Evolutionary conservation across 2,329 filamentous ascomycete genomes (phyloP).

Genomic region (Aspergillus jensenii): DNA sequence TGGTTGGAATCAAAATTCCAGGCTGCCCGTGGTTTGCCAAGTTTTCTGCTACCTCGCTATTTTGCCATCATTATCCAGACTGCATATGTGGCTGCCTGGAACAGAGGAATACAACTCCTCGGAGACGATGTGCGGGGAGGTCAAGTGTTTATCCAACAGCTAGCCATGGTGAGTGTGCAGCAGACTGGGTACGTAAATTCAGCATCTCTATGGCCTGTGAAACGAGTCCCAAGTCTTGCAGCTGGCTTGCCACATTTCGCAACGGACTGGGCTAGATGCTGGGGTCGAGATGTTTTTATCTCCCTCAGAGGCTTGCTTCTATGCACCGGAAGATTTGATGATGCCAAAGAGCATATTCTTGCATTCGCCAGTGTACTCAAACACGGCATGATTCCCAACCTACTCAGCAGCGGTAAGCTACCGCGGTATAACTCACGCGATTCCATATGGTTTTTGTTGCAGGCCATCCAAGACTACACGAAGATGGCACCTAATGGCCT

Average conservation of each 20-base stretch:
- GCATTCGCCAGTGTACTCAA: conserved; percentile 96
- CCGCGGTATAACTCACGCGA: conserved; percentile 95
- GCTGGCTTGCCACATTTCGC: conserved; percentile 94
- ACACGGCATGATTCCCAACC: conserved; percentile 96
- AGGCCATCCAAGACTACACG: conserved; percentile 91
- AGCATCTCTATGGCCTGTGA: conserved; percentile 84
- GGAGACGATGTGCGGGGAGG: conserved; percentile 73
- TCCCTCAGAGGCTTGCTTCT: conserved; percentile 89
- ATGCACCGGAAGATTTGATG: conserved; percentile 81
- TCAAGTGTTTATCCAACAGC: conserved; percentile 82
- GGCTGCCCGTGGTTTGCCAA: conserved; percentile 79
- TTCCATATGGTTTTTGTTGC: conserved; percentile 96
- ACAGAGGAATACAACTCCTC: conserved; percentile 77
- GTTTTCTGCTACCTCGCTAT: conserved; percentile 86
- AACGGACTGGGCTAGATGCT: conserved; percentile 90
- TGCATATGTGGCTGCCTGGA: conserved; percentile 80
- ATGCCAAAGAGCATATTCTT: conserved; percentile 90
- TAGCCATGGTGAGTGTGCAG: conserved; percentile 90
- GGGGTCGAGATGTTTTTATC: conserved; percentile 97
- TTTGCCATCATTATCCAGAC: conserved; percentile 88
- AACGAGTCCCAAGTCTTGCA: conserved; percentile 80
- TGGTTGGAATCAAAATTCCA: conserved; percentile 88
- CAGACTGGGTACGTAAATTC: conserved; percentile 87
- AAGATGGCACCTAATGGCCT: conserved; percentile 76
- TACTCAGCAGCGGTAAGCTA: conserved; percentile 78